These are phyloP conservation scores for Sphagnum tenellum DNA, from an alignment of 225 moss, liverwort and hornwort genomes.

Conservation along the genomic window DNA sequence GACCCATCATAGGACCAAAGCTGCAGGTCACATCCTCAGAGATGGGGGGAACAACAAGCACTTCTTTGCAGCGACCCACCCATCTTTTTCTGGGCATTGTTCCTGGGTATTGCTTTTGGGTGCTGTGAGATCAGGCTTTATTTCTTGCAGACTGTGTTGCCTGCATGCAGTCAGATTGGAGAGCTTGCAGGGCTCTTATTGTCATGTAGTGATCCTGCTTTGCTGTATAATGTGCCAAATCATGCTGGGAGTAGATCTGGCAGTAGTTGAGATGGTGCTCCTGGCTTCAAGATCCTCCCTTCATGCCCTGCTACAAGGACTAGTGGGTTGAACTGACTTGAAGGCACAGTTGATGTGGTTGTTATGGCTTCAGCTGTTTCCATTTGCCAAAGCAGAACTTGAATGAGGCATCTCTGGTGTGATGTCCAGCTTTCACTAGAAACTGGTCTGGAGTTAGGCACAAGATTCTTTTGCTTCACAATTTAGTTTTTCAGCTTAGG, in stretches of 20 bases:
- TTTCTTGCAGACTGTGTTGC: constrained; percentile 69
- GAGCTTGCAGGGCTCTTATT: constrained; percentile 46
- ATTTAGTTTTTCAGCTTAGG: constrained; percentile 26
- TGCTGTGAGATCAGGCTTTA: constrained; percentile 65
- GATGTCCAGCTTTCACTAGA: constrained; percentile 11
- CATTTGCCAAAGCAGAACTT: constrained; percentile 7
- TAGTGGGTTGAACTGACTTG: constrained; percentile 36
- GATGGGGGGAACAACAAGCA: constrained; percentile 49
- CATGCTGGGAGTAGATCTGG: constrained; percentile 57
- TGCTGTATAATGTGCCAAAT: constrained; percentile 72
- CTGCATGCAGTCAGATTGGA: constrained; percentile 49
- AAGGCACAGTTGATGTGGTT: constrained; percentile 2
- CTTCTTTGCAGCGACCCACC: constrained; percentile 45
- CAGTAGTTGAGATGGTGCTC: constrained; percentile 42
- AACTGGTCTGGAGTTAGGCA: not conserved
- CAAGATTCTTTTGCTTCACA: constrained; percentile 36
- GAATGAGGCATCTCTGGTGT: constrained; percentile 9
- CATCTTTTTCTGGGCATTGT: constrained; percentile 16
- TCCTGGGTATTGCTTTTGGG: constrained; percentile 57
- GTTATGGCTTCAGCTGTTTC: constrained; percentile 3
- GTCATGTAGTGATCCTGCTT: constrained; percentile 61
- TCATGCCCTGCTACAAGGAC: constrained; percentile 54
- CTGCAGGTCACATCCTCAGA: constrained; percentile 28
- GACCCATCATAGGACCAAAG: constrained; percentile 14
- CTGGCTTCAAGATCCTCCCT: constrained; percentile 47